Evolutionary conservation across 2,329 filamentous ascomycete genomes (phyloP).

Genomic region (Akanthomyces dipterigenus): DNA sequence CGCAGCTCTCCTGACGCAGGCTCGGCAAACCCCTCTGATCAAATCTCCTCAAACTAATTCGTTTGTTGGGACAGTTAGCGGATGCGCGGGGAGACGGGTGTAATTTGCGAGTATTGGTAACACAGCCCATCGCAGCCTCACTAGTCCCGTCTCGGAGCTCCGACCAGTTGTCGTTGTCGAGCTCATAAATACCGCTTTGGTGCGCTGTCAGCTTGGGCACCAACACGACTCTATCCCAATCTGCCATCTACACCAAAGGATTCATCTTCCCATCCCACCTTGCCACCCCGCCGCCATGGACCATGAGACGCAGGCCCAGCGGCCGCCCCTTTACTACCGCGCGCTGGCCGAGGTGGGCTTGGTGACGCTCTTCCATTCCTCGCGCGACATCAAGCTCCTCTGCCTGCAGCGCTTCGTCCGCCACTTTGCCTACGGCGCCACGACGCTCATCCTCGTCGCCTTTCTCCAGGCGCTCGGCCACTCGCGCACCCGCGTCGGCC

Average conservation of each 20-base stretch:
- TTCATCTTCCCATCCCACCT: too few relatives aligned
- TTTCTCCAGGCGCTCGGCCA: conserved; percentile 46
- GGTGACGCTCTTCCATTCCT: conserved; percentile 6
- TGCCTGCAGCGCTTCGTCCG: conserved; percentile 54
- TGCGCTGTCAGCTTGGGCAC: not conserved
- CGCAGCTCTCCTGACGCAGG: not conserved
- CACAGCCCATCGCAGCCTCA: not conserved
- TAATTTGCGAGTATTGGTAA: not conserved
- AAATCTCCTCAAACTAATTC: not conserved
- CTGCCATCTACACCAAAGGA: too few relatives aligned
- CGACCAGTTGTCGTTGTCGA: not conserved
- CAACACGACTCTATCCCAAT: too few relatives aligned
- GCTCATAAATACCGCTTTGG: not conserved
- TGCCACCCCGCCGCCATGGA: not conserved
- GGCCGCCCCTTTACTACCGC: not conserved
- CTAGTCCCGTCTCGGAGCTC: conserved; percentile 1
- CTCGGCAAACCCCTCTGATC: not conserved
- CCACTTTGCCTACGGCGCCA: conserved; percentile 56
- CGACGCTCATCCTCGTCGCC: conserved; percentile 50
- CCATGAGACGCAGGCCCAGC: not conserved
- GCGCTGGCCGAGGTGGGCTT: conserved; percentile 3
- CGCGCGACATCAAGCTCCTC: conserved; percentile 48
- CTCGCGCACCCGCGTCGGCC: conserved; percentile 45
- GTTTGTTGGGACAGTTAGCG: not conserved
- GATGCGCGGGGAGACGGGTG: conserved; percentile 1